Base-by-base conservation (phyloP, 768 basidiomycete genomes). In the Gymnopilus junonius region DNA sequence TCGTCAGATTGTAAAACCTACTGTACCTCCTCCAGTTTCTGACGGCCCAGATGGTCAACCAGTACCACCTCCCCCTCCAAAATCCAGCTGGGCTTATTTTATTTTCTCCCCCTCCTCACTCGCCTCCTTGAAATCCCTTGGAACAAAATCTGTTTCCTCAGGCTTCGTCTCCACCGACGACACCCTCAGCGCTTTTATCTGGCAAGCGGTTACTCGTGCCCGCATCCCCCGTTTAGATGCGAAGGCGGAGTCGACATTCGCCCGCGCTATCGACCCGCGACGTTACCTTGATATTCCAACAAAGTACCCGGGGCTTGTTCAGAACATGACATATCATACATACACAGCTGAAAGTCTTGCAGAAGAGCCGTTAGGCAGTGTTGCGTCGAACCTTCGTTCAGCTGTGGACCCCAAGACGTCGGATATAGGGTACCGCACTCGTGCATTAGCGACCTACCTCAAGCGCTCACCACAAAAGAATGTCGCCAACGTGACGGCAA, bases 151-250 rank as follows among this genome's bases (percentile, higher is more conserved):
- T 31, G 59, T 68, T 27, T 29, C 66, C 35, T 40, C 61, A n/a
- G 35, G 43, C 3, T 75, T 65, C 59, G 60, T 75, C 32, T 72
- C 73, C 8, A 74, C 73, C 1, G 73, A 75, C 56, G 74, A 75
- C 42, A 66, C 70, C 11, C 62, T 74, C 25, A 71, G 48, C 23
- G 70, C 74, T 4, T 64, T 74, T 27, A 69, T 75, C 46, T 75
- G 72, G 72, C 70, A 72, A 59, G 65, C 64, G 46, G 61, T 74
- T 43, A 57, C 50, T 4, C 73, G 68, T 6, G 72, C 70, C 31
- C 72, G 74, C 12, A 65, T 69, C 8, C 67, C 67, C 1, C 73
- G 74, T 27, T 25, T 72, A 17, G 15, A 42, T 35, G 54, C 66
- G 23, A 34, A 62, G 12, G 17, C 34, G 25, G 46, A 57, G 17